Conservation (phyloP, 1,284 basidiomycete species). For the Inonotus hispidus region DNA sequence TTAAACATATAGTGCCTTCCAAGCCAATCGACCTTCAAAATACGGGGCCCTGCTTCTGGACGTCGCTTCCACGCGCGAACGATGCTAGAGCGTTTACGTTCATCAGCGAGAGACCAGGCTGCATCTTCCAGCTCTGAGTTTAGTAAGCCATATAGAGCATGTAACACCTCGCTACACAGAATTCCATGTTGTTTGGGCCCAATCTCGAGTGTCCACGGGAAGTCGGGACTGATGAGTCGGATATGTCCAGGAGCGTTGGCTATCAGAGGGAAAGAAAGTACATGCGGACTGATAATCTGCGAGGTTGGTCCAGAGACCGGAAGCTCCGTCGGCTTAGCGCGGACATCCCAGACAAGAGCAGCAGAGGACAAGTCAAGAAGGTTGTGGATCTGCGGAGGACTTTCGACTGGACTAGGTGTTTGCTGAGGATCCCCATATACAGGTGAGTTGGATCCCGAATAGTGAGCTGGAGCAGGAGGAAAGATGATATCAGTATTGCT, state of each 20-base stretch:
- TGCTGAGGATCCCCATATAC: constrained; percentile 6
- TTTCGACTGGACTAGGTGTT: background rate
- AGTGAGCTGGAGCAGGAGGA: constrained; percentile 2
- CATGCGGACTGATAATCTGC: constrained; percentile 15
- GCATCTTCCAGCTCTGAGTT: constrained; percentile 19
- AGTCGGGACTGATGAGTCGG: constrained; percentile 19
- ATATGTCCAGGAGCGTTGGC: constrained; percentile 18
- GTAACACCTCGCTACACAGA: constrained; percentile 19
- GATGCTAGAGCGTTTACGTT: constrained; percentile 19
- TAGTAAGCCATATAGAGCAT: constrained; percentile 20
- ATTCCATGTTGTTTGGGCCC: constrained; percentile 19
- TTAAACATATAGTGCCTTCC: constrained; percentile 22
- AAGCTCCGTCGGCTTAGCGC: constrained; percentile 13
- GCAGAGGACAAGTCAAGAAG: constrained; percentile 11
- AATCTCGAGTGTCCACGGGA: constrained; percentile 21
- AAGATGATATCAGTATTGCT: too few relatives aligned
- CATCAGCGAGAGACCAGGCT: constrained; percentile 20
- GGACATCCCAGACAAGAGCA: constrained; percentile 21
- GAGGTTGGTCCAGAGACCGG: constrained; percentile 2
- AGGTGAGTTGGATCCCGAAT: constrained; percentile 16
- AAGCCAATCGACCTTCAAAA: constrained; percentile 21
- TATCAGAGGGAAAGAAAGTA: constrained; percentile 18
- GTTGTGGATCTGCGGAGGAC: constrained; percentile 3
- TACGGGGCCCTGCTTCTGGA: constrained; percentile 11
- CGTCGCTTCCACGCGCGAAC: constrained; percentile 15